phyloP scores from a whole-genome alignment of 305 asterid genomes.

The Fraxinus sp. region DNA sequence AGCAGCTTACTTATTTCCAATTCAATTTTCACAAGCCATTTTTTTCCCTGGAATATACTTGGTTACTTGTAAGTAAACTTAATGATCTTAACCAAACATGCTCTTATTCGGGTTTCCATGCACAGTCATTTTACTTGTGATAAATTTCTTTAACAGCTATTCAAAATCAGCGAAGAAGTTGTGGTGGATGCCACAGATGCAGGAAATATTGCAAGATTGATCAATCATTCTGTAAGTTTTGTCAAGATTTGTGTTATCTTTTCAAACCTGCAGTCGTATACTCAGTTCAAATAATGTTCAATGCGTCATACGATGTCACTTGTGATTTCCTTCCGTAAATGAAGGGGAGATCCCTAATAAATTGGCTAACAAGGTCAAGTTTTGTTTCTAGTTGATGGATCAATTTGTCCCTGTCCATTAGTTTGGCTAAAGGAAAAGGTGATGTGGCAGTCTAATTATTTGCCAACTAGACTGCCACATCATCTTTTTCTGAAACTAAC shows the following conservation, averaged over 20 bases:
- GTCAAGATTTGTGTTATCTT: neutral
- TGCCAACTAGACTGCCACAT: neutral
- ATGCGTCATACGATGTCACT: neutral
- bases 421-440: neutral
- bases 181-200: slow-evolving; percentile 97
- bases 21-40: neutral
- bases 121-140: neutral
- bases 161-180: slow-evolving; percentile 95
- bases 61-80: neutral
- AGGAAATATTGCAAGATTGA: slow-evolving; percentile 93
- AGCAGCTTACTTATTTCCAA: neutral
- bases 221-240: slow-evolving; percentile 85
- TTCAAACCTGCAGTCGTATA: neutral
- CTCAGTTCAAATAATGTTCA: neutral
- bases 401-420: neutral
- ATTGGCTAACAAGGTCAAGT: neutral
- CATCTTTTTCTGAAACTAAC: neutral
- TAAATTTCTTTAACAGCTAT: slow-evolving; percentile 54
- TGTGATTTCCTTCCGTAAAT: neutral
- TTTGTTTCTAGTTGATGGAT: neutral
- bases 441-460: neutral
- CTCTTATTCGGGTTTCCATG: slow-evolving; percentile 3
- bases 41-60: neutral
- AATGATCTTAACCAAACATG: neutral
- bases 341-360: neutral